Evolutionary conservation across 2,329 filamentous ascomycete genomes (phyloP).

Genomic region (Diaporthe batatas): DNA sequence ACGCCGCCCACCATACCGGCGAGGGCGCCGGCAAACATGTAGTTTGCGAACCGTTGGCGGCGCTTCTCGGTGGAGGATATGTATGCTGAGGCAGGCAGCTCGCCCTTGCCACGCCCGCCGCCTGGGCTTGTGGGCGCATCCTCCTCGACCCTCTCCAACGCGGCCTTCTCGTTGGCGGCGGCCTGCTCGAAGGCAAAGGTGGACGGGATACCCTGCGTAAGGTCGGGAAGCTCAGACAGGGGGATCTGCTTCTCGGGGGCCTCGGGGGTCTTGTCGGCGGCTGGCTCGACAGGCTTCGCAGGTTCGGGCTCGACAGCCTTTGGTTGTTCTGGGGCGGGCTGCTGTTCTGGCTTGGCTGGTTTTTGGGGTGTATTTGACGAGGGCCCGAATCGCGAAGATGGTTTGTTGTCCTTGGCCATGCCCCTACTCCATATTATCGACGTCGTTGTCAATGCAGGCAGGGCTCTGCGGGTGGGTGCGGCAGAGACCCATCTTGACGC

Average conservation of each 20-base stretch:
- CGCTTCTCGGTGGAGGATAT: constrained; percentile 91
- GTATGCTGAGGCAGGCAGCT: constrained; percentile 84
- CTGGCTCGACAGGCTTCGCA: constrained; percentile 32
- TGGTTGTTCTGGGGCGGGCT: constrained; percentile 22
- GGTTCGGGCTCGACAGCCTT: constrained; percentile 39
- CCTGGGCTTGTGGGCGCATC: constrained; percentile 55
- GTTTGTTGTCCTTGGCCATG: constrained; percentile 57
- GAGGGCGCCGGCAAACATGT: constrained; percentile 75
- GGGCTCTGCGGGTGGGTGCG: constrained; percentile 49
- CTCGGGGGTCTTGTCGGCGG: constrained; percentile 44
- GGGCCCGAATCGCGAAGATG: constrained; percentile 45
- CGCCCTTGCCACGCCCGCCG: constrained; percentile 70
- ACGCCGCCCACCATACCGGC: constrained; percentile 68
- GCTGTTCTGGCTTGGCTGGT: constrained; percentile 30
- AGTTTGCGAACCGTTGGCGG: constrained; percentile 81
- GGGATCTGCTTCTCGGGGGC: constrained; percentile 62
- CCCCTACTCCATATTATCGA: constrained; percentile 58
- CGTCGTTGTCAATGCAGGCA: constrained; percentile 43
- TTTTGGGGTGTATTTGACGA: constrained; percentile 37
- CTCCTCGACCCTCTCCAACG: constrained; percentile 55
- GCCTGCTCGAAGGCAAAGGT: constrained; percentile 84
- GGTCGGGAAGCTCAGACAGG: constrained; percentile 82
- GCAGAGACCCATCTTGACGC: constrained; percentile 48
- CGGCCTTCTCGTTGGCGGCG: constrained; percentile 55
- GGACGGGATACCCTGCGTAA: constrained; percentile 95